Percentiles rank a stretch among this genome's conserved stretches.
Evolutionary conservation across 2,329 filamentous ascomycete species (phyloP).

Genomic region (Cladorrhinum sp.): DNA sequence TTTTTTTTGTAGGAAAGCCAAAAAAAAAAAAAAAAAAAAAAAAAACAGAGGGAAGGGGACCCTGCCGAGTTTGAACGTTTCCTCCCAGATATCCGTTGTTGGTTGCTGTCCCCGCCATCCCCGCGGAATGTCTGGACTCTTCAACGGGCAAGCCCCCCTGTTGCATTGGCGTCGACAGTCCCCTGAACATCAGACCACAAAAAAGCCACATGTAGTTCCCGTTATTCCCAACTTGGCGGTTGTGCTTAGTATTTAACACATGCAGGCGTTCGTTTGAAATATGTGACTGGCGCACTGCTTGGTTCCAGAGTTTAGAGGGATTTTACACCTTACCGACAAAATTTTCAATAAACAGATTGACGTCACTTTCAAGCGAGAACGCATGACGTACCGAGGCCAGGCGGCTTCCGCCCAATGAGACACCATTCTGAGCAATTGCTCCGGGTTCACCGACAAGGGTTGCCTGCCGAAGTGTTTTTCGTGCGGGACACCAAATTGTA

Average conservation of each 20-base stretch:
- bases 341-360: not conserved
- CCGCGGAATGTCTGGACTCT: not conserved
- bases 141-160: not conserved
- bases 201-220: not conserved
- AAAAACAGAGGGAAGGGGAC: not conserved
- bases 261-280: not conserved
- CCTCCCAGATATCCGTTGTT: not conserved
- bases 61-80: not conserved
- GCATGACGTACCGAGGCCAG: not conserved
- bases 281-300: not conserved
- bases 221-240: not conserved
- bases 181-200: not conserved
- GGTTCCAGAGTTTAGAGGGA: not conserved
- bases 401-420: not conserved
- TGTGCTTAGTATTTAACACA: not conserved
- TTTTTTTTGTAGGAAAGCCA: not conserved
- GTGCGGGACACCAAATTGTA: not conserved
- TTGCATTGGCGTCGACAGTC: not conserved
- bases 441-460: not conserved
- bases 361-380: not conserved
- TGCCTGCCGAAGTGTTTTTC: not conserved
- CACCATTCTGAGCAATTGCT: not conserved
- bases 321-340: not conserved
- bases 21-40: no score
- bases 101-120: not conserved